Evolutionary conservation across 2,329 filamentous ascomycete genomes (phyloP), one percentile per base, ranked within the genome.

Genomic region (Aspergillus clavatus): DNA sequence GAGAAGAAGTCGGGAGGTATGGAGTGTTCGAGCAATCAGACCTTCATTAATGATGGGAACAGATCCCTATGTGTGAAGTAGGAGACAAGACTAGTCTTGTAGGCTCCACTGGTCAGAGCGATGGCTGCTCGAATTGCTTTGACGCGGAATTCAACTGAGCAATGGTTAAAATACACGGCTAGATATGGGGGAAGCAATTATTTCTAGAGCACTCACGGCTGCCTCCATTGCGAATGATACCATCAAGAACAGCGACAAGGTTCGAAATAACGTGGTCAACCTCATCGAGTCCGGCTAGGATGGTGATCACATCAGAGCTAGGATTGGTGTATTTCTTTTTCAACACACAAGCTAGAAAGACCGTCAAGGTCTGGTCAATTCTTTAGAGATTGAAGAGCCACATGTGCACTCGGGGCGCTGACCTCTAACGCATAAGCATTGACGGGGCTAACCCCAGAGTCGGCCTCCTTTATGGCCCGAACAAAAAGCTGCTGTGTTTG

Each of bases 11-110:
- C 14, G 16, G 10, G 10, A 18, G 28, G 7, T 22, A 46, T 16
- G 7, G 18, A 7, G n/a, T 7, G n/a, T 33, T 33, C 14, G 14
- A 5, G 18, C 14, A 8, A 5, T 18, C 72, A 45, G 66, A 93
- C 89, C 81, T 94, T 96, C 82, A 96, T 95, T 43, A 97, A 78
- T 7, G 89, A 84, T 16, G 91, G 91, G 61, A 98, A 98, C 27
- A 97, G 76, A 64, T 98, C 93, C 55, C 89, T 79, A 62, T 97
- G 90, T 31, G 93, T 93, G 61, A 98, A 89, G 68, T 97, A 98
- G 1, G 90, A 94, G 43, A 96, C 78, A 18, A 98, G 76, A 38
- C 89, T 93, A 3, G 93, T 97, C 69, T 95, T 89, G 66, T 96
- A 97, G 45, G 90, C 90, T n/a, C 91, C 90, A 7, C 90, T 88